A percentile compares a stretch with the other conserved stretches of the same genome.
Conservation (phyloP, 129 eudicot species). For the Centaurea solstitialis region DNA sequence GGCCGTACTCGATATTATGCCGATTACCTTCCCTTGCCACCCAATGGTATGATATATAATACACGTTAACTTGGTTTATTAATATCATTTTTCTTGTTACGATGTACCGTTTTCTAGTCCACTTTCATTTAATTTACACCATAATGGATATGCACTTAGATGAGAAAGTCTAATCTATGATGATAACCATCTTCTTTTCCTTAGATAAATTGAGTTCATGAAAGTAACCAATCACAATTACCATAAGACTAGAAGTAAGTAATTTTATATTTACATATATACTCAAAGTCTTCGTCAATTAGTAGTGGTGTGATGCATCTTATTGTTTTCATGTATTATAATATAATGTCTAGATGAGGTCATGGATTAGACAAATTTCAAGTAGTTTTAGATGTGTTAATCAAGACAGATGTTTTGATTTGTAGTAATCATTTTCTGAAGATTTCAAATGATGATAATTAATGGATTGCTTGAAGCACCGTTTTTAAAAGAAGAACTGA, state of each 20-base stretch:
- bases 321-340: not conserved
- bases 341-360: not conserved
- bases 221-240: not conserved
- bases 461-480: too few relatives aligned
- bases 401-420: too few relatives aligned
- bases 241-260: not conserved
- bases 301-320: not conserved
- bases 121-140: not conserved
- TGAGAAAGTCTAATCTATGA: not conserved
- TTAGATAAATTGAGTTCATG: not conserved
- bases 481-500: too few relatives aligned
- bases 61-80: too few relatives aligned
- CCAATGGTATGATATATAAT: too few relatives aligned
- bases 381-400: not conserved
- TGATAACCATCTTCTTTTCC: not conserved
- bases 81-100: not conserved
- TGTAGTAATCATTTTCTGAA: too few relatives aligned
- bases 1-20: too few relatives aligned
- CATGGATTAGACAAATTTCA: not conserved
- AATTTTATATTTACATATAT: not conserved
- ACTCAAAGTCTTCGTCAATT: not conserved
- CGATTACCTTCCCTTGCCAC: too few relatives aligned
- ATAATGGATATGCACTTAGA: not conserved
- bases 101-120: not conserved
- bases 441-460: too few relatives aligned